Percentiles rank a stretch among this genome's conserved stretches.
Evolutionary conservation across 495 filamentous ascomycete species (phyloP).

Genomic region (Aspergillus sclerotiicarbonarius): DNA sequence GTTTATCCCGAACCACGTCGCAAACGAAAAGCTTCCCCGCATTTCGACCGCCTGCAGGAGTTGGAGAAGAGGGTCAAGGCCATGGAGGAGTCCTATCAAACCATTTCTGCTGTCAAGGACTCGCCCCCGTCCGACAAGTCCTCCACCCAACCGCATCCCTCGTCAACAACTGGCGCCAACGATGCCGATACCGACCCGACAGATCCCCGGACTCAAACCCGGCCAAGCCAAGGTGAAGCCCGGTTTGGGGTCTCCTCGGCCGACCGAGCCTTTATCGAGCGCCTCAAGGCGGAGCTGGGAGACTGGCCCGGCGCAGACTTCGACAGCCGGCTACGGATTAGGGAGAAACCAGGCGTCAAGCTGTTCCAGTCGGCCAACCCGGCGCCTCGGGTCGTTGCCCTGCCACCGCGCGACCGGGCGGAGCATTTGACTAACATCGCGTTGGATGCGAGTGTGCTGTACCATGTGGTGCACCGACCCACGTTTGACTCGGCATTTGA

Average conservation of each 20-base stretch:
- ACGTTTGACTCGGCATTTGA: slow-evolving; percentile 9
- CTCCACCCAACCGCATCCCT: neutral
- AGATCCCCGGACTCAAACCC: neutral
- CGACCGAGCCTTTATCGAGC: slow-evolving; percentile 11
- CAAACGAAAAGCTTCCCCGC: slow-evolving; percentile 2
- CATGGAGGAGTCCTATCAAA: slow-evolving; percentile 9
- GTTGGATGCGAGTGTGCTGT: slow-evolving; percentile 9
- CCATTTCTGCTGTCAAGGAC: neutral
- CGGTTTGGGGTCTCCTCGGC: slow-evolving; percentile 5
- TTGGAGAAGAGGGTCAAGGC: slow-evolving; percentile 14
- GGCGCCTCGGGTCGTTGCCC: neutral
- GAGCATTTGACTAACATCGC: slow-evolving; percentile 4
- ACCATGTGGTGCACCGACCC: slow-evolving; percentile 11
- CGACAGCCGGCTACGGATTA: slow-evolving; percentile 6
- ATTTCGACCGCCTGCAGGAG: neutral
- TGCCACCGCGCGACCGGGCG: slow-evolving; percentile 8
- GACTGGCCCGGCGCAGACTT: slow-evolving; percentile 9
- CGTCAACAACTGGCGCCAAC: neutral
- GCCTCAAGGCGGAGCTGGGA: slow-evolving; percentile 12
- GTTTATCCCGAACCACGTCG: slow-evolving; percentile 9
- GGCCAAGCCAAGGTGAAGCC: slow-evolving; percentile 4
- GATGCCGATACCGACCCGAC: neutral
- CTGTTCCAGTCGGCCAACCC: slow-evolving; percentile 1
- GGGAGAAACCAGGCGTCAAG: neutral
- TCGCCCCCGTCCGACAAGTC: neutral